Base-by-base conservation (phyloP, 2,329 filamentous ascomycete genomes). In the Trichoderma gracile region DNA sequence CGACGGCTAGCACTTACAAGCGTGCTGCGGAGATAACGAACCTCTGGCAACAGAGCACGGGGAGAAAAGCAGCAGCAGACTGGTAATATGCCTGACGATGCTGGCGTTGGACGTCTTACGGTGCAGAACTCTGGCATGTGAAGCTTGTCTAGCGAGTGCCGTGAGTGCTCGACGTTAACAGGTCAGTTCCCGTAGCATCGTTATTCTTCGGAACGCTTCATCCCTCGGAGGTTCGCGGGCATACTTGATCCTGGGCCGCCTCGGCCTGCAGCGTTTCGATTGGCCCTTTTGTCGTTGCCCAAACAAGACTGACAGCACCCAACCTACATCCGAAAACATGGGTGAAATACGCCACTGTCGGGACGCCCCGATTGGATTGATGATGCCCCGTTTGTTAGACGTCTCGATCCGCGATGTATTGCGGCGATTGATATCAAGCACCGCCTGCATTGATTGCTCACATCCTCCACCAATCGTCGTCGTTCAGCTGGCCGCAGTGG, bases 1-100 rank as follows among this genome's bases (percentile, higher is more conserved):
- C 59, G 59, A 62, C 59, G 49, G 59, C 59, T 62, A 62, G 59
- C 49, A 50, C 49, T 38, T 43, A 54, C 40, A 62, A 62, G 59
- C 49, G 59, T 33, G 49, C 49, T 62, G 59, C 49, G 58, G 58
- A 62, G 59, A 62, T 62, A 38, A 50, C 38, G 38, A 25, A 38
- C 33, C 33, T 46, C 53, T 45, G 53, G 59, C 17, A 30, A 46
- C 40, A 42, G 49, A 62, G 47, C 45, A 52, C 46, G 56, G 56
- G 55, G 43, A 58, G 55, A 40, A 40, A 38, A 21, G 57, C 40
- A 45, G 57, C 40, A 45, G 12, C 47, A 45, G 27, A 47, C n/a
- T 46, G 54, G 25, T 57, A 46, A 27, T 43, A 27, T 43, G 38
- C 21, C 17, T 27, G 19, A 49, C 40, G 33, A 49, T 6, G 9